Evolutionary conservation across 148 eudicot species (phyloP).

Genomic region (Rheum nobile): DNA sequence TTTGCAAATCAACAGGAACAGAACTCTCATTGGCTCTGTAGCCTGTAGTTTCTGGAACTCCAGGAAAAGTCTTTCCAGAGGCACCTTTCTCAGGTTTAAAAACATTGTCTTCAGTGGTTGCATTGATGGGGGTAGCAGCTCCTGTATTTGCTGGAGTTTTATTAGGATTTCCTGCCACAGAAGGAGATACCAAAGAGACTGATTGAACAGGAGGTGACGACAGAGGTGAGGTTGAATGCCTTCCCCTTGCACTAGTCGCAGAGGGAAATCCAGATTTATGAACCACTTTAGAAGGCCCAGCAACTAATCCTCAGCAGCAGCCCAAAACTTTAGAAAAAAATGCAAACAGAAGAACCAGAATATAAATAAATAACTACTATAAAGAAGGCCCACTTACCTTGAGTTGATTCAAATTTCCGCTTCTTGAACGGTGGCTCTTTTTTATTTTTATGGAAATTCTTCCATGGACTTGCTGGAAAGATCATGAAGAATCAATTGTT

Average conservation of each 20-base stretch:
- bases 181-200: constrained; percentile 52
- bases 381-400: constrained; percentile 40
- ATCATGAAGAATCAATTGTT: not conserved
- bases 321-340: constrained; percentile 9
- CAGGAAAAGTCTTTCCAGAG: constrained; percentile 18
- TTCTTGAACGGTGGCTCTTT: constrained; percentile 73
- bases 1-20: constrained; percentile 44
- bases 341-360: not conserved
- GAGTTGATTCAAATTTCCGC: constrained; percentile 47
- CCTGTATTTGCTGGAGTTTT: constrained; percentile 34
- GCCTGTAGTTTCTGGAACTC: constrained; percentile 24
- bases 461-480: constrained; percentile 58
- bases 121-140: constrained; percentile 23
- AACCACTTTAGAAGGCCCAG: constrained; percentile 53
- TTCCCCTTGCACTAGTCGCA: constrained; percentile 37
- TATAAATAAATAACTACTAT: not conserved
- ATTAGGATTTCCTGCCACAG: constrained; percentile 28
- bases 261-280: constrained; percentile 48
- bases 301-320: constrained; percentile 21
- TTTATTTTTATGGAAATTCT: constrained; percentile 36
- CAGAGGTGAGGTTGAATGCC: constrained; percentile 63
- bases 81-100: constrained; percentile 35
- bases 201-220: constrained; percentile 54
- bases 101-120: constrained; percentile 26
- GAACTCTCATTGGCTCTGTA: constrained; percentile 26